Percentiles rank a stretch among this genome's conserved stretches.
phyloP scores from a whole-genome alignment of 257 asterid species.

The Nicotiana paniculata region DNA sequence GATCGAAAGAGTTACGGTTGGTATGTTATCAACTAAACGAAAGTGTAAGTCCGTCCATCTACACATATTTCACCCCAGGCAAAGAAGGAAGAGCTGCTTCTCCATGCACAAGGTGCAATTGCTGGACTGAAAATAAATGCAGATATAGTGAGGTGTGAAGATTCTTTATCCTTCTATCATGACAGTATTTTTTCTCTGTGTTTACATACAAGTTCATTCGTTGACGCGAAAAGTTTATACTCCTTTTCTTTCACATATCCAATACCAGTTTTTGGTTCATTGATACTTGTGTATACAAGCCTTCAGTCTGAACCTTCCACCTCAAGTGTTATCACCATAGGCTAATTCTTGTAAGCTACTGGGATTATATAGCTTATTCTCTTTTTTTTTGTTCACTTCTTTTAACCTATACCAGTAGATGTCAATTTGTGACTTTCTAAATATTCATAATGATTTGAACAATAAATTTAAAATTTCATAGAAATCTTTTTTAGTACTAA shows the following conservation, averaged over 20 bases:
- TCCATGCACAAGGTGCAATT: slow-evolving; percentile 85
- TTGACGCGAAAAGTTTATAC: neutral
- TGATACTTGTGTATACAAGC: neutral
- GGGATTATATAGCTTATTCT: neutral
- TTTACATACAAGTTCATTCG: neutral
- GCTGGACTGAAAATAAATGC: slow-evolving; percentile 80
- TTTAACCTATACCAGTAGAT: neutral
- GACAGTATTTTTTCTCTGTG: neutral
- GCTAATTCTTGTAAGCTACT: neutral
- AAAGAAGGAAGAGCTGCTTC: slow-evolving; percentile 86
- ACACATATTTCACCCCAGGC: slow-evolving; percentile 40
- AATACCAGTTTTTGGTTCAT: neutral
- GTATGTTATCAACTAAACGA: neutral
- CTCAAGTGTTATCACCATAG: neutral
- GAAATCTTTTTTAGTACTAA: neutral
- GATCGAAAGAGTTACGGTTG: slow-evolving; percentile 1
- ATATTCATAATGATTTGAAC: neutral
- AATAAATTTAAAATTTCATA: neutral
- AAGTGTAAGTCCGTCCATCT: slow-evolving; percentile 10
- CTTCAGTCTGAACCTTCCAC: neutral
- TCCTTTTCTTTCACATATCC: neutral
- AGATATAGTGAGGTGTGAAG: slow-evolving; percentile 75
- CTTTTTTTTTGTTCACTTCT: neutral
- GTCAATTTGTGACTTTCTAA: neutral
- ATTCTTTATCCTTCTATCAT: slow-evolving; percentile 34